Conservation (phyloP, 176 grass and related monocot species). For the Canna indica region DNA sequence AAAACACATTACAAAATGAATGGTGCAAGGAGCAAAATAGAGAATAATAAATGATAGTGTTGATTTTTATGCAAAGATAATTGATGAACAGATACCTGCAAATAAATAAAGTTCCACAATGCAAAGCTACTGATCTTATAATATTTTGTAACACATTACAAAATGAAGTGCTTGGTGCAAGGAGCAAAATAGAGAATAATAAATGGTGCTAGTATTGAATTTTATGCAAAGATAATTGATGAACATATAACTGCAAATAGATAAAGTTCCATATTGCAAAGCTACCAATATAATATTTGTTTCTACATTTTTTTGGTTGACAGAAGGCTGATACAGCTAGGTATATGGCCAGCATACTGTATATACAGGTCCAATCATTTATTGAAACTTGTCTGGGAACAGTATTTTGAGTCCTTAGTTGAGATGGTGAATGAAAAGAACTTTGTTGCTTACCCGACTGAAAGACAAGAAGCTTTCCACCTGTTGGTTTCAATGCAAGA, state of each 20-base stretch:
- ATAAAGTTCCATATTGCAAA: not conserved
- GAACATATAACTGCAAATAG: not conserved
- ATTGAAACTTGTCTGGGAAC: too few relatives aligned
- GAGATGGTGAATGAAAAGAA: not conserved
- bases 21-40: not conserved
- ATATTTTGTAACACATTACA: not conserved
- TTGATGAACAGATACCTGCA: not conserved
- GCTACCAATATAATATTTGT: not conserved
- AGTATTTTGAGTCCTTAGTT: too few relatives aligned
- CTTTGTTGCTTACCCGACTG: conserved; percentile 48
- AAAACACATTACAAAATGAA: not conserved
- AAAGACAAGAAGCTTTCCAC: conserved; percentile 87
- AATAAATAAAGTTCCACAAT: not conserved
- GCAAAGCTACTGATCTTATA: not conserved
- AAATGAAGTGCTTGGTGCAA: not conserved
- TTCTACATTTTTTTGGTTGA: not conserved
- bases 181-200: not conserved
- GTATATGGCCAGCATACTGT: too few relatives aligned
- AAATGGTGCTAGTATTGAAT: not conserved
- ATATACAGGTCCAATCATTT: too few relatives aligned
- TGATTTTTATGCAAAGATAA: not conserved
- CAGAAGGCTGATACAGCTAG: too few relatives aligned
- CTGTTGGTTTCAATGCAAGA: conserved; percentile 70
- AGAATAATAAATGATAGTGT: not conserved
- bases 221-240: not conserved